phyloP scores from a whole-genome alignment of 176 grass and related monocot species.

The Dendrocalamus sinicus region DNA sequence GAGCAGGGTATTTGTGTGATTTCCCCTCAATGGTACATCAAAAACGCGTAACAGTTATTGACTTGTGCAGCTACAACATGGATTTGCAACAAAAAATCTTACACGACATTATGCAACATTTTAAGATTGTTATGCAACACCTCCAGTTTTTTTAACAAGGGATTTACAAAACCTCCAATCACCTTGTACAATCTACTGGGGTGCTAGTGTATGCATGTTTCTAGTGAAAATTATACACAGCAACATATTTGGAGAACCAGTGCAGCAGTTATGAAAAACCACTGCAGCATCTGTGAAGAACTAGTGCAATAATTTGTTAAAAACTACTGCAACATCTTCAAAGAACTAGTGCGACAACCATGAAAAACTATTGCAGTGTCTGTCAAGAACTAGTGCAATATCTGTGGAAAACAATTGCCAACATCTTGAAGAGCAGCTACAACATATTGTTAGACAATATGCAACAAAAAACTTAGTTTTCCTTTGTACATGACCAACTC shows the following conservation, averaged over 20 bases:
- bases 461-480: background rate
- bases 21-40: background rate
- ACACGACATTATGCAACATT: background rate
- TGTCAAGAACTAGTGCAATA: background rate
- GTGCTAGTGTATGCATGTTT: background rate
- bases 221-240: background rate
- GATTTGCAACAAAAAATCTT: background rate
- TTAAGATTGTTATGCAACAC: background rate
- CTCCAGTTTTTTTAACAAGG: background rate
- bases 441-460: background rate
- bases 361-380: background rate
- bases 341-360: background rate
- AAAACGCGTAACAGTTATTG: background rate
- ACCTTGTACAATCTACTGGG: background rate
- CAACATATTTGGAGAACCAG: background rate
- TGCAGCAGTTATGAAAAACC: background rate
- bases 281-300: background rate
- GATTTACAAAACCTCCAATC: background rate
- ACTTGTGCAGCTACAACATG: background rate
- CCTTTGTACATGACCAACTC: background rate
- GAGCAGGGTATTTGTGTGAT: background rate
- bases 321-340: background rate
- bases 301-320: background rate
- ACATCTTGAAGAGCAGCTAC: background rate
- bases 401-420: background rate